These are phyloP conservation scores for Ananas comosus DNA, from an alignment of 176 grass and related monocot genomes.

Conservation along the genomic window DNA sequence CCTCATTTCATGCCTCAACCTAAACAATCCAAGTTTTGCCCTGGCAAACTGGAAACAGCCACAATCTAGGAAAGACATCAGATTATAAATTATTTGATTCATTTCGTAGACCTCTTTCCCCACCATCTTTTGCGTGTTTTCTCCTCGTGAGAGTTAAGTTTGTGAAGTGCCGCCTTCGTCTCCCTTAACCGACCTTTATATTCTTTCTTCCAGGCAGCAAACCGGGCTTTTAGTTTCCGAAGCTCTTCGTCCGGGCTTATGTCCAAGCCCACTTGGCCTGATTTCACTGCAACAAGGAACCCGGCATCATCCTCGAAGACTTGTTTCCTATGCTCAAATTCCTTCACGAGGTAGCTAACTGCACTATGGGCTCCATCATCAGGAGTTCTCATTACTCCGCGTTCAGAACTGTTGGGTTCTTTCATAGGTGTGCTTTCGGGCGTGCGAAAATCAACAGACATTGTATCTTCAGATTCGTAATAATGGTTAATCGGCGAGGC, in stretches of 20 bases:
- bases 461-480: conserved; percentile 58
- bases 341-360: conserved; percentile 59
- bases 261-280: conserved; percentile 30
- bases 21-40: not conserved
- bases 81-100: conserved; percentile 7
- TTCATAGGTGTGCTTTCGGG: conserved; percentile 35
- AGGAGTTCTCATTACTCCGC: conserved; percentile 28
- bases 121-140: conserved; percentile 83
- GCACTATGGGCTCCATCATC: conserved; percentile 26
- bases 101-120: conserved; percentile 52
- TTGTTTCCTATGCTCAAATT: conserved; percentile 56
- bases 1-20: not conserved
- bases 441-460: conserved; percentile 50
- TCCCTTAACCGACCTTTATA: conserved; percentile 82
- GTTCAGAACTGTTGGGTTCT: conserved; percentile 26
- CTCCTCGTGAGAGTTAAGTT: conserved; percentile 39
- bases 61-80: not conserved
- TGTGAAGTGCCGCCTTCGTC: conserved; percentile 50
- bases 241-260: conserved; percentile 66
- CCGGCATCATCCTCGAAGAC: conserved; percentile 61
- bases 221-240: conserved; percentile 59
- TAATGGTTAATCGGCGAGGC: conserved; percentile 26
- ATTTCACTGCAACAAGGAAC: conserved; percentile 39
- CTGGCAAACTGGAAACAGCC: not conserved
- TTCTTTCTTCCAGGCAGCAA: conserved; percentile 88